These are phyloP conservation scores for Agrocybe praecox DNA, from an alignment of 768 basidiomycete species.

Conservation along the genomic window DNA sequence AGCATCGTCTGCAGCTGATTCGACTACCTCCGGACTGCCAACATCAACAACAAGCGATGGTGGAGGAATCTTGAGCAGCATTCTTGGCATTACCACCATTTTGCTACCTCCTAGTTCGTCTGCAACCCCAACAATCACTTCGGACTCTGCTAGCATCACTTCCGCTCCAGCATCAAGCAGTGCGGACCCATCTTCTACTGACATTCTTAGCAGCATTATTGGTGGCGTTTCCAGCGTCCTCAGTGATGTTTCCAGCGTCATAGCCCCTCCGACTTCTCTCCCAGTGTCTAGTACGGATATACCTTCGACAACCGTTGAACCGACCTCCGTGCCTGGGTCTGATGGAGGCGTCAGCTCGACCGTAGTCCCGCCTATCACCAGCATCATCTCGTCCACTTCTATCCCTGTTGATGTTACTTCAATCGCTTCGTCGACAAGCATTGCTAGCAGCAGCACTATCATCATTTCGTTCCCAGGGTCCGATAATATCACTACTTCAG, in stretches of 20 bases:
- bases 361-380: not conserved
- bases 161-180: not conserved
- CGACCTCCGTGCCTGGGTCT: not conserved
- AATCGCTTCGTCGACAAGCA: not conserved
- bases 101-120: not conserved
- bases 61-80: slow-evolving; percentile 1
- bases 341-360: not conserved
- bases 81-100: slow-evolving; percentile 3
- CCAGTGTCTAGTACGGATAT: slow-evolving; percentile 3
- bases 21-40: not conserved
- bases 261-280: not conserved
- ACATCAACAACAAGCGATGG: not conserved
- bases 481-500: not conserved
- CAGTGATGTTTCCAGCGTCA: not conserved
- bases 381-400: not conserved
- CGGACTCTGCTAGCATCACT: not conserved
- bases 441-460: not conserved
- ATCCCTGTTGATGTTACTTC: not conserved
- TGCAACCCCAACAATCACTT: not conserved
- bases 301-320: slow-evolving; percentile 1
- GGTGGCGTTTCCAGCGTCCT: not conserved
- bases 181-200: not conserved
- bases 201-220: not conserved
- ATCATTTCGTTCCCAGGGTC: not conserved
- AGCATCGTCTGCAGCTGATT: not conserved